Evolutionary conservation across 2,329 filamentous ascomycete genomes (phyloP).

Genomic region (Arthrobotrys sinensis): DNA sequence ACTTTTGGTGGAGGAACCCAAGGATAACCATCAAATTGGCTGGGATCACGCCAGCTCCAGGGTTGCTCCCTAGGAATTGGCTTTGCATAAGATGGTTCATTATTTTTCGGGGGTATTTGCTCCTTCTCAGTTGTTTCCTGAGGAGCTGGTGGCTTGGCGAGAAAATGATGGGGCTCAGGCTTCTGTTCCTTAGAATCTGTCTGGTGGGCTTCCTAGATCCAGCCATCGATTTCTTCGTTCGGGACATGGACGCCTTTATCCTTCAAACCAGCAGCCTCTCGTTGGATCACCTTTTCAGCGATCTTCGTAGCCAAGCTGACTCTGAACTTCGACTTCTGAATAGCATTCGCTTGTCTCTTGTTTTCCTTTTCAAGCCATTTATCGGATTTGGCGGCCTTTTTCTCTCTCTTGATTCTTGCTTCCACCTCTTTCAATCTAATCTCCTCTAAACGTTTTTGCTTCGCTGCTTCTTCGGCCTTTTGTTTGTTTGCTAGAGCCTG

Average conservation of each 20-base stretch:
- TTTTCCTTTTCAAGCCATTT: slow-evolving; percentile 5
- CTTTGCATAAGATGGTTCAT: no score
- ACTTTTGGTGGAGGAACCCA: background rate
- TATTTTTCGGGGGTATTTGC: background rate
- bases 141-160: background rate
- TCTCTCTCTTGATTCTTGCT: slow-evolving; percentile 12
- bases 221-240: slow-evolving; percentile 13
- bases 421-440: background rate
- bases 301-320: slow-evolving; percentile 7
- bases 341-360: slow-evolving; percentile 3
- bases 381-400: slow-evolving; percentile 12
- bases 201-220: slow-evolving; percentile 18
- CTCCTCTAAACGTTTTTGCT: background rate
- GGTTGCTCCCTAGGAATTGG: no score
- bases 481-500: background rate
- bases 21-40: background rate
- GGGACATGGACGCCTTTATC: background rate
- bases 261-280: background rate
- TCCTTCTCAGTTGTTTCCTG: background rate
- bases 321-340: slow-evolving; percentile 9
- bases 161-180: background rate
- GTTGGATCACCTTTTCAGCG: slow-evolving; percentile 1
- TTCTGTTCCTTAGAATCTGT: background rate
- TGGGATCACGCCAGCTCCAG: background rate
- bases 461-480: background rate